A percentile compares a stretch with the other conserved stretches of the same genome.
Conservation (phyloP, 2,329 filamentous ascomycete species). For the Neonectria punicea region DNA sequence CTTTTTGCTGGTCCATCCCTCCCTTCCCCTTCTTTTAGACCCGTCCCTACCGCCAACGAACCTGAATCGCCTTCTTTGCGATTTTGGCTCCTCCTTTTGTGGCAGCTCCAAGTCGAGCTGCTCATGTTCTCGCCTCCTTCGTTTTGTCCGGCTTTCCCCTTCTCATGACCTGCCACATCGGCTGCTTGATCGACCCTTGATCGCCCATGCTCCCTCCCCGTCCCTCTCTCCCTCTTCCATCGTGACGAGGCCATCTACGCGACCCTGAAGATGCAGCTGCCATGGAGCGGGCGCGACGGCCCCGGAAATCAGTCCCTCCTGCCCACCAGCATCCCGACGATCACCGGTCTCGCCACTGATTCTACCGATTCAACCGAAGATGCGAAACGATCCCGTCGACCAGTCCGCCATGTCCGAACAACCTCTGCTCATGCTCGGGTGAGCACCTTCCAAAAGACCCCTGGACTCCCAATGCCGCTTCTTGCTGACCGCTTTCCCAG, state of each 20-base stretch:
- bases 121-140: constrained; percentile 31
- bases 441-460: constrained; percentile 36
- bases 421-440: constrained; percentile 68
- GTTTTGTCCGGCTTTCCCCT: constrained; percentile 20
- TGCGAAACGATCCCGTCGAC: constrained; percentile 41
- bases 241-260: constrained; percentile 31
- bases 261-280: constrained; percentile 50
- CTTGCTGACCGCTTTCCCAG: constrained; percentile 47
- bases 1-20: constrained; percentile 1
- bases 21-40: constrained; percentile 10
- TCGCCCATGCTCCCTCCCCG: constrained; percentile 36
- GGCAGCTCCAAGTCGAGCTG: constrained; percentile 4
- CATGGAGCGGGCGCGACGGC: constrained; percentile 49
- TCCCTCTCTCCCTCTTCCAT: constrained; percentile 29
- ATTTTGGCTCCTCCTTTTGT: constrained; percentile 4
- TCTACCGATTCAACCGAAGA: constrained; percentile 37
- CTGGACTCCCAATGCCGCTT: not conserved
- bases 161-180: constrained; percentile 40
- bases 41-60: constrained; percentile 21
- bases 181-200: constrained; percentile 23
- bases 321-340: constrained; percentile 49
- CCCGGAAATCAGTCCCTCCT: constrained; percentile 47
- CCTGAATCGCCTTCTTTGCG: constrained; percentile 1
- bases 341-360: constrained; percentile 44
- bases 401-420: constrained; percentile 55